These are phyloP conservation scores for Hymenoscyphus linearis DNA, from an alignment of 2,329 filamentous ascomycete species.

Conservation along the genomic window DNA sequence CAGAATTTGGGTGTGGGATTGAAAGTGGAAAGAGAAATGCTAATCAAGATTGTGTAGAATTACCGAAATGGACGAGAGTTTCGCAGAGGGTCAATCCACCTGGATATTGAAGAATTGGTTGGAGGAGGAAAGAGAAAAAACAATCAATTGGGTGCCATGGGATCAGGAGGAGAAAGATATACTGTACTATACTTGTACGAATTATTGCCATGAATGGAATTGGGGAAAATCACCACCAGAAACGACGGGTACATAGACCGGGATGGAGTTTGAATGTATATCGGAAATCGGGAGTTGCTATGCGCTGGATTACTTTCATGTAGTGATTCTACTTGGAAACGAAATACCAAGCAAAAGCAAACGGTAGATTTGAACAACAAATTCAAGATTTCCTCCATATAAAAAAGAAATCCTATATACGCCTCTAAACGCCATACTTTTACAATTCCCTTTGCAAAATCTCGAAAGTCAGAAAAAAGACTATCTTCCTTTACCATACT, in stretches of 20 bases:
- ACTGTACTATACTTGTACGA: conserved; percentile 15
- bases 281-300: conserved; percentile 2
- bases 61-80: conserved; percentile 91
- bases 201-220: neutral
- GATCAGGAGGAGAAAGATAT: conserved; percentile 11
- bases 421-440: conserved; percentile 17
- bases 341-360: no score
- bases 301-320: neutral
- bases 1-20: no score
- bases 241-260: neutral
- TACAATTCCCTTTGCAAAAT: neutral
- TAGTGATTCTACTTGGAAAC: neutral
- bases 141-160: no score
- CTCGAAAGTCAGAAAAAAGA: neutral
- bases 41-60: conserved; percentile 44
- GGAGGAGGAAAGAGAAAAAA: neutral
- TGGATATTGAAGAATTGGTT: conserved; percentile 60
- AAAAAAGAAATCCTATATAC: conserved; percentile 13
- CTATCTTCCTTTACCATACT: conserved; percentile 53
- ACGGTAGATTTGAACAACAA: conserved; percentile 3
- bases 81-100: conserved; percentile 92
- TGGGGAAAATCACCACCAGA: neutral
- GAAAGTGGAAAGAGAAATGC: neutral
- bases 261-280: conserved; percentile 1
- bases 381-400: conserved; percentile 12